phyloP scores from a whole-genome alignment of 805 yeast genomes.

The Cyberlindnera mycetangii region DNA sequence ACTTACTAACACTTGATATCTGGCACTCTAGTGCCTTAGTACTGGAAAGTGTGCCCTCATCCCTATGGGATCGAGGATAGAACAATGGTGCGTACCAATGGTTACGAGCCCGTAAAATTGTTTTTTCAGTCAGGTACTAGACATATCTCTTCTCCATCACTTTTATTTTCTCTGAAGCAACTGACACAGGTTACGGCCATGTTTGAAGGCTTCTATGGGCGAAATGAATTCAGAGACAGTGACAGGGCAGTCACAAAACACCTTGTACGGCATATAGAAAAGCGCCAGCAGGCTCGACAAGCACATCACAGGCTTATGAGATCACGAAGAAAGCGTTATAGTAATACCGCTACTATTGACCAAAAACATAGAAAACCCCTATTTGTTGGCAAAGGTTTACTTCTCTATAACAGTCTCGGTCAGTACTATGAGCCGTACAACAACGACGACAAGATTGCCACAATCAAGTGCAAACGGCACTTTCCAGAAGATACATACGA shows the following conservation, averaged over 20 bases:
- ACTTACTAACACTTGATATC: no score
- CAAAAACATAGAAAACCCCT: neutral
- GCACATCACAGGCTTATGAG: neutral
- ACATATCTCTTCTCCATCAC: neutral
- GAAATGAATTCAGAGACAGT: neutral
- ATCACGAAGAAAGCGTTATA: neutral
- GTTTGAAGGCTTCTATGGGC: neutral
- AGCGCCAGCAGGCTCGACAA: neutral
- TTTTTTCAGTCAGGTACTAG: no score
- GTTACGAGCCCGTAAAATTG: no score
- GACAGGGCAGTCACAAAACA: neutral
- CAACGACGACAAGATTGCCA: neutral
- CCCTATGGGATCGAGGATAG: no score
- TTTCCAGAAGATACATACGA: conserved; percentile 25
- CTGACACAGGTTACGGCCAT: neutral
- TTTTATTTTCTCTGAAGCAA: neutral
- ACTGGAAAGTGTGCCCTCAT: no score
- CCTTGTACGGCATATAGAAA: neutral
- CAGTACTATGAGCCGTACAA: neutral
- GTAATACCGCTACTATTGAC: neutral
- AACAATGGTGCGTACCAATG: no score
- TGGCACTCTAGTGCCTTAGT: no score
- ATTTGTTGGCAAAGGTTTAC: neutral
- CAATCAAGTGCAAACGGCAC: conserved; percentile 1
- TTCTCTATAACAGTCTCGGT: neutral